These are phyloP conservation scores for Mangifera indica DNA, from an alignment of 345 rosid genomes.

Conservation along the genomic window DNA sequence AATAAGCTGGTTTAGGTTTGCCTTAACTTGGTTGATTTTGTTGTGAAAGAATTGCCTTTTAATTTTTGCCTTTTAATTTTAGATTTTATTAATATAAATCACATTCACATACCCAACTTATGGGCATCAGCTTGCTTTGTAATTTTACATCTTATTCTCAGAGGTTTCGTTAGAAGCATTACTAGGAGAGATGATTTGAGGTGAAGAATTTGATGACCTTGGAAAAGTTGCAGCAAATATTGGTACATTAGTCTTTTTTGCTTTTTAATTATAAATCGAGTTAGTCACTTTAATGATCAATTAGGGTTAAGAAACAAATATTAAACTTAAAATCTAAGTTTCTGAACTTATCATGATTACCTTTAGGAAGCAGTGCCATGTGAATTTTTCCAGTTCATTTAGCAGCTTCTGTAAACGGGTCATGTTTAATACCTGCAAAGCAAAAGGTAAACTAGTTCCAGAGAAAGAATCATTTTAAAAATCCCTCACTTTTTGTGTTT, in stretches of 20 bases:
- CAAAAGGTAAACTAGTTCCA: background rate
- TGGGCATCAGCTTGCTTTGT: background rate
- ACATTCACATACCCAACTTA: background rate
- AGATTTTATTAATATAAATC: background rate
- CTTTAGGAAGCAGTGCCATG: background rate
- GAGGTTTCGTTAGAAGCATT: background rate
- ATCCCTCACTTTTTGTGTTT: background rate
- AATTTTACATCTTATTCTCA: background rate
- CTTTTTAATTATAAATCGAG: background rate
- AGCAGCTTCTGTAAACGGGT: background rate
- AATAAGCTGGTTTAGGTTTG: background rate
- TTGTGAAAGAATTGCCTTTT: constrained; percentile 3
- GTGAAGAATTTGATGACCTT: background rate
- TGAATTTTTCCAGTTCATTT: background rate
- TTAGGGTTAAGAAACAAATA: background rate
- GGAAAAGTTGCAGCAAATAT: background rate
- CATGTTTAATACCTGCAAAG: background rate
- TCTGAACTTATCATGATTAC: too few species aligned
- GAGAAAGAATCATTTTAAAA: background rate
- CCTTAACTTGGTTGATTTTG: background rate
- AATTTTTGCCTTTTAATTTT: background rate
- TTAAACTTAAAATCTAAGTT: too few species aligned
- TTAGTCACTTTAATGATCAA: background rate
- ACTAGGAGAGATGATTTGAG: background rate
- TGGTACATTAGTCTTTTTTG: background rate